Conservation (phyloP, 371 early-diverging fungal genomes). For the Circinella minor region DNA sequence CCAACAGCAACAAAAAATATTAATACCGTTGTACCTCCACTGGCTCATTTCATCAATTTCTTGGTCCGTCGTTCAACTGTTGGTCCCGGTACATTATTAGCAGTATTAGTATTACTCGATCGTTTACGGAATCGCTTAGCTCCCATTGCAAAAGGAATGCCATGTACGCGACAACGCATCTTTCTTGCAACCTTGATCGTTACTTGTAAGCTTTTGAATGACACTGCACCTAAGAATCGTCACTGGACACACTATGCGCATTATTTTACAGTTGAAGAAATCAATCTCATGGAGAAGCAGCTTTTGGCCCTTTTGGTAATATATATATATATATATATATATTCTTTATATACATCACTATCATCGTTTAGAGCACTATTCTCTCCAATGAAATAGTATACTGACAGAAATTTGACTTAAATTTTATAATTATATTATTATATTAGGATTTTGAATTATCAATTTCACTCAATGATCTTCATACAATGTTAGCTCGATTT, state of each 20-base stretch:
- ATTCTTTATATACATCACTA: too few species aligned
- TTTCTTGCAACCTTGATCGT: slow-evolving; percentile 78
- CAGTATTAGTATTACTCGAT: slow-evolving; percentile 62
- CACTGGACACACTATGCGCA: slow-evolving; percentile 73
- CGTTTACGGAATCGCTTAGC: slow-evolving; percentile 56
- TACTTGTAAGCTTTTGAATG: slow-evolving; percentile 70
- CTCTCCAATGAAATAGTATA: too few species aligned
- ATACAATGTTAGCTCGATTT: slow-evolving; percentile 7
- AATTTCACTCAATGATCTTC: slow-evolving; percentile 13
- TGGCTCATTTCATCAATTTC: slow-evolving; percentile 56
- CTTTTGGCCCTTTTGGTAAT: slow-evolving; percentile 66
- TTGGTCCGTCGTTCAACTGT: slow-evolving; percentile 58
- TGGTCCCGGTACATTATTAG: slow-evolving; percentile 62
- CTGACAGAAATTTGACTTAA: too few species aligned
- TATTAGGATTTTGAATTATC: slow-evolving; percentile 10
- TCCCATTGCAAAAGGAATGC: slow-evolving; percentile 65
- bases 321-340: too few species aligned
- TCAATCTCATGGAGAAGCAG: slow-evolving; percentile 84
- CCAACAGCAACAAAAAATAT: slow-evolving; percentile 2
- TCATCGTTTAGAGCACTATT: too few species aligned
- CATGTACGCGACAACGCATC: slow-evolving; percentile 78
- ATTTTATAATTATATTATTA: too few species aligned
- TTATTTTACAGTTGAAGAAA: slow-evolving; percentile 71
- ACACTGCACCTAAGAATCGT: slow-evolving; percentile 77
- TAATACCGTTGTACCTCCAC: slow-evolving; percentile 31